Conservation (phyloP, 1,284 basidiomycete species). For the Earliella scabrosa region DNA sequence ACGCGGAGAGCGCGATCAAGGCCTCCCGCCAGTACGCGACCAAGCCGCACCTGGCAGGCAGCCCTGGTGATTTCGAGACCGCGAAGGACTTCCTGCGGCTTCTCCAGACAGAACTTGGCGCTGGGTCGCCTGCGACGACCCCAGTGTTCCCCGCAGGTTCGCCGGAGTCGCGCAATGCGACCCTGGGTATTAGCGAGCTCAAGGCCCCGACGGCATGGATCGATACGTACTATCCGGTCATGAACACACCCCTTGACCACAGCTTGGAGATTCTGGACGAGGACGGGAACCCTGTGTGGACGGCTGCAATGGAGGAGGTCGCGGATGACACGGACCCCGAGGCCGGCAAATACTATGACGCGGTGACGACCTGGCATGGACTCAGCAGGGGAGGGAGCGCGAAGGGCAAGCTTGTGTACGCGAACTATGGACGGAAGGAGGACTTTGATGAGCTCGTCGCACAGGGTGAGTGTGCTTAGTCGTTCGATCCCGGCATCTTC, state of each 20-base stretch:
- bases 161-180: constrained; percentile 65
- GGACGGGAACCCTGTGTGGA: constrained; percentile 61
- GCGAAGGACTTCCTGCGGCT: constrained; percentile 65
- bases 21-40: constrained; percentile 65
- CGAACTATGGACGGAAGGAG: constrained; percentile 77
- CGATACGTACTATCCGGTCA: constrained; percentile 81
- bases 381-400: constrained; percentile 66
- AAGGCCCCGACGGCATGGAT: constrained; percentile 72
- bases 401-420: constrained; percentile 77
- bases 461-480: constrained; percentile 27
- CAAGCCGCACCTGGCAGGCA: constrained; percentile 76
- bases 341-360: constrained; percentile 60
- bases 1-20: constrained; percentile 54
- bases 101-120: constrained; percentile 65
- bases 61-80: constrained; percentile 64
- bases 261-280: constrained; percentile 63
- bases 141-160: constrained; percentile 74
- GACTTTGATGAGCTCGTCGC: constrained; percentile 39
- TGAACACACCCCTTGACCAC: constrained; percentile 76
- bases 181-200: constrained; percentile 54
- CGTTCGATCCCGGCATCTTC: too few relatives aligned
- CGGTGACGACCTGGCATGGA: constrained; percentile 74
- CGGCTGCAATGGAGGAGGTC: constrained; percentile 70
- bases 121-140: constrained; percentile 43
- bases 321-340: constrained; percentile 66